Percentiles rank a stretch among this genome's conserved stretches.
Evolutionary conservation across 2,329 filamentous ascomycete species (phyloP).

Genomic region (Ascochyta lentis): DNA sequence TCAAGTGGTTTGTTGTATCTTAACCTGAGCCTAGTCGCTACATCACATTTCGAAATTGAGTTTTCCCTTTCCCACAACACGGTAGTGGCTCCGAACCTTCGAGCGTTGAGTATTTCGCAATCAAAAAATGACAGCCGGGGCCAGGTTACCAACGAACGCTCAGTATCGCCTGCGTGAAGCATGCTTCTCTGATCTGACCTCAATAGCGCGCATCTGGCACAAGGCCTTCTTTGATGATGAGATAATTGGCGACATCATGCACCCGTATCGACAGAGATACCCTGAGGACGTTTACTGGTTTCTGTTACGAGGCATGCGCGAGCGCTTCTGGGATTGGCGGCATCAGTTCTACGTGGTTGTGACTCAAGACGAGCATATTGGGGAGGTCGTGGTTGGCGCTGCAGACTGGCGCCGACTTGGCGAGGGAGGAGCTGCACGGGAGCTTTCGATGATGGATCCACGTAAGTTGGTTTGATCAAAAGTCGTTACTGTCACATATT

Average conservation of each 20-base stretch:
- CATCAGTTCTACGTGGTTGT: constrained; percentile 36
- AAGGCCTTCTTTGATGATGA: constrained; percentile 43
- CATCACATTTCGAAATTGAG: too few relatives aligned
- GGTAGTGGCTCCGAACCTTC: too few relatives aligned
- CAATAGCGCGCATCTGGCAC: constrained; percentile 34
- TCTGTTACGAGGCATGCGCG: constrained; percentile 30
- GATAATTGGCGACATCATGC: constrained; percentile 42
- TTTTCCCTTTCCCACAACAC: too few relatives aligned
- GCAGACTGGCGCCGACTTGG: constrained; percentile 41
- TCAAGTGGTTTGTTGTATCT: too few relatives aligned
- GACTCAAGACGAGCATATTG: constrained; percentile 4
- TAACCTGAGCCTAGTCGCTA: too few relatives aligned
- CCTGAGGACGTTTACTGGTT: constrained; percentile 42
- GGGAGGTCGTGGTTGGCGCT: constrained; percentile 32
- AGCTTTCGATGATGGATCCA: constrained; percentile 27
- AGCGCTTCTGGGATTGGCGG: constrained; percentile 40
- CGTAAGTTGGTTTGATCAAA: constrained; percentile 11
- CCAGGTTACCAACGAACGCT: too few relatives aligned
- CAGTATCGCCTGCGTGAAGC: constrained; percentile 19
- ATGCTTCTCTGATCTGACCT: constrained; percentile 22
- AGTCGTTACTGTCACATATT: too few relatives aligned
- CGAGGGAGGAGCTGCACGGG: constrained; percentile 23
- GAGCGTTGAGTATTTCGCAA: too few relatives aligned
- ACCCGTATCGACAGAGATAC: constrained; percentile 36
- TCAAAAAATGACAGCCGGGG: too few relatives aligned